These are phyloP conservation scores for Thinopyrum elongatum DNA, from an alignment of 176 grass and related monocot species.

Conservation along the genomic window DNA sequence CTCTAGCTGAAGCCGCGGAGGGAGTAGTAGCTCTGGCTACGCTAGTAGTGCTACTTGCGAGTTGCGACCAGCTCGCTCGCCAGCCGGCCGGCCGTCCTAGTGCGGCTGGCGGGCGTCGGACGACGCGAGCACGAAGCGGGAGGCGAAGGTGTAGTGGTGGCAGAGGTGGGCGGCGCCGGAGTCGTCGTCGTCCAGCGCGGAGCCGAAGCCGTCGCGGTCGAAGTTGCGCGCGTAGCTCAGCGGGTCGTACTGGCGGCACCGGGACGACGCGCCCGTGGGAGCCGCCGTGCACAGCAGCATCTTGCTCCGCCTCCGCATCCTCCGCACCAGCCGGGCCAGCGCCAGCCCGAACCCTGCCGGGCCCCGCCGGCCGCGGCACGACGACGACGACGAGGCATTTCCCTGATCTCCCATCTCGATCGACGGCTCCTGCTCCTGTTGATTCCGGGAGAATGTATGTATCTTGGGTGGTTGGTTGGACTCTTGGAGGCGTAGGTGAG, in stretches of 20 bases:
- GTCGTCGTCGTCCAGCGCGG: slow-evolving; percentile 39
- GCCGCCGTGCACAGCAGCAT: slow-evolving; percentile 37
- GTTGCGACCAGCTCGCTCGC: not conserved
- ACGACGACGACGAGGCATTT: not conserved
- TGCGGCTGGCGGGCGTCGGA: not conserved
- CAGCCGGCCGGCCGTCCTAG: not conserved
- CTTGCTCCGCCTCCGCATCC: slow-evolving; percentile 71
- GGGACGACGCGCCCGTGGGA: not conserved
- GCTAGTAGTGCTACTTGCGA: not conserved
- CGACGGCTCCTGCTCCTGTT: not conserved
- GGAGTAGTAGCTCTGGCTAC: not conserved
- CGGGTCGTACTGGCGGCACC: slow-evolving; percentile 74
- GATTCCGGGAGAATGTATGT: not conserved
- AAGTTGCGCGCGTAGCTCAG: slow-evolving; percentile 93
- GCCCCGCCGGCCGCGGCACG: not conserved
- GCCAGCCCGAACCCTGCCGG: not conserved
- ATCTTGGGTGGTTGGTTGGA: not conserved
- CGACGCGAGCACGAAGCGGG: slow-evolving; percentile 53
- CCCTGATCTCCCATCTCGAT: not conserved
- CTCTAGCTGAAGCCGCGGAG: not conserved
- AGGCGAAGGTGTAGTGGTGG: slow-evolving; percentile 65
- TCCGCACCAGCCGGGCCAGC: slow-evolving; percentile 19
- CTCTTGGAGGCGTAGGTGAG: not conserved
- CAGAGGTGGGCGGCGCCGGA: slow-evolving; percentile 28
- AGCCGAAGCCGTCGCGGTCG: slow-evolving; percentile 54